Evolutionary conservation across 805 yeast genomes (phyloP), one percentile per base, ranked within the genome.

Genomic region (Cyberlindnera mississippiensis): DNA sequence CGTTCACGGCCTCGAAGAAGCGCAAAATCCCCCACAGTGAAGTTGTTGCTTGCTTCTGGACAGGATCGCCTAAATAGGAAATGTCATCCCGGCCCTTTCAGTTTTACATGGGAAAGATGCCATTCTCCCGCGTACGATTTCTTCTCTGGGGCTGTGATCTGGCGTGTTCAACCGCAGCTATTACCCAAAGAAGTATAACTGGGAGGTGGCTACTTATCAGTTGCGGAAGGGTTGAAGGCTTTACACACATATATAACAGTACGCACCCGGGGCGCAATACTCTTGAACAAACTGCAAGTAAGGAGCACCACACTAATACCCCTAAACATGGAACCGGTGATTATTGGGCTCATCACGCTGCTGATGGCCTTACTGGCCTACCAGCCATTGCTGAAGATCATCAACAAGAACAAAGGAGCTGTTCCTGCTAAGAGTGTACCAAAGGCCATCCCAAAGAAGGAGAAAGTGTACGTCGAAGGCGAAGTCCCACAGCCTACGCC

Each of bases 401-500:
- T 46, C 34, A 32, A 31, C 22, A 37, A 41, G 37, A 36, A 37
- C 35, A 38, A 40, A 20, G 37, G 45, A 10, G 17, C 42, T 13
- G n/a, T 31, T 8, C 19, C 35, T 24, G 32, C 31, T 12, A 32
- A 40, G 20, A 20, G 7, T 20, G 17, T 44, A 6, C 15, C 35
- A 7, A 6, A 34, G 13, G 20, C 38, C 6, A 39, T 40, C 13
- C 50, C 50, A 33, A 41, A 39, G 35, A 46, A 41, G 28, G 32
- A 33, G 10, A 38, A 36, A 15, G n/a, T 28, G 17, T 42, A 46
- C 17, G 45, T 33, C 14, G 50, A 49, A 14, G 47, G 49, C 11
- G 47, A 40, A 17, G 26, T 49, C 6, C 57, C 50, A 10, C 49
- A 47, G 31, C 82, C 83, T 16, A 71, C 79, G 0, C 85, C 87